Evolutionary conservation across 495 filamentous ascomycete genomes (phyloP).

Genomic region (Podospora conica): DNA sequence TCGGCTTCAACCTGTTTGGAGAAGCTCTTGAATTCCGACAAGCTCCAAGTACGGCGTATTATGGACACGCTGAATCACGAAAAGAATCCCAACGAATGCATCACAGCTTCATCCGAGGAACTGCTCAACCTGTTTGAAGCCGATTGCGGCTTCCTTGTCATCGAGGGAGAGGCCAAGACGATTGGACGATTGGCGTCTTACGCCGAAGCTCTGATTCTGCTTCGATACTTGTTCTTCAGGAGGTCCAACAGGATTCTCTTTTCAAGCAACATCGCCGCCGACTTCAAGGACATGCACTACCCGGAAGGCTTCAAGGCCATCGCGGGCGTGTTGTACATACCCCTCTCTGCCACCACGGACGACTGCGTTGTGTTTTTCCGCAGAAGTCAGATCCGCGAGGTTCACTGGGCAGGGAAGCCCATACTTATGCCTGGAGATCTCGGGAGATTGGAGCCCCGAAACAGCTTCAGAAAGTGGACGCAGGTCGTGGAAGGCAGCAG

Average conservation of each 20-base stretch:
- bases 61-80: conserved; percentile 62
- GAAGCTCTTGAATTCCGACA: conserved; percentile 67
- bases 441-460: conserved; percentile 60
- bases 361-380: conserved; percentile 86
- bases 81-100: conserved; percentile 74
- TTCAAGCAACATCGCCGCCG: conserved; percentile 59
- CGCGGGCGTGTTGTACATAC: conserved; percentile 69
- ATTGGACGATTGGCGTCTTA: conserved; percentile 60
- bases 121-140: conserved; percentile 72
- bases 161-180: conserved; percentile 72
- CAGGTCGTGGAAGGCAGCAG: conserved; percentile 61
- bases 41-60: conserved; percentile 63
- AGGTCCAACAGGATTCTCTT: conserved; percentile 58
- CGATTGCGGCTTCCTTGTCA: conserved; percentile 71
- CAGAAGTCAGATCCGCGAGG: conserved; percentile 60
- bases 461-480: conserved; percentile 62
- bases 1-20: conserved; percentile 74
- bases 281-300: conserved; percentile 72
- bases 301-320: conserved; percentile 64
- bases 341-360: conserved; percentile 57
- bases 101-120: conserved; percentile 77
- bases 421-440: conserved; percentile 52
- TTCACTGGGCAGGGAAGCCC: conserved; percentile 82
- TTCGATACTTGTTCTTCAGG: conserved; percentile 70
- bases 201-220: conserved; percentile 67